Evolutionary conservation across 2,329 filamentous ascomycete species (phyloP), one percentile per base, ranked within the genome.

Genomic region (Falciphora oryzae): DNA sequence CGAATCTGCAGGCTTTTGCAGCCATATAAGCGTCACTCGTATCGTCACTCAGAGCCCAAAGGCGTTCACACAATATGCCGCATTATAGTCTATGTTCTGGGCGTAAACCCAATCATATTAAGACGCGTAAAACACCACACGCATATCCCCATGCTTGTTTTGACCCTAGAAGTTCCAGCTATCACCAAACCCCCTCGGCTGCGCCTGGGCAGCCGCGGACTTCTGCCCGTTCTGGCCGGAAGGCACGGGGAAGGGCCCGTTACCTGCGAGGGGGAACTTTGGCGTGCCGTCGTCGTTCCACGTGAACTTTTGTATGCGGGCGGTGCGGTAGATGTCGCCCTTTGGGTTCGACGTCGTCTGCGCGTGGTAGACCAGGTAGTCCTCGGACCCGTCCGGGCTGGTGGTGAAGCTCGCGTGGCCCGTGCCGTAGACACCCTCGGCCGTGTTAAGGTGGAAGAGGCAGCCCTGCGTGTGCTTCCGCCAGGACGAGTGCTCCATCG

Each of bases 401-500:
- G 71, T 73, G 27, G 70, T 72, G 66, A 73, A 76, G 65, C 72
- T 75, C 3, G 75, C 74, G 61, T 76, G 74, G 1, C 75, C 75
- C 2, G 75, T 73, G 22, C 69, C 74, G 53, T 75, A 76, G n/a
- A 76, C 63, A 8, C 71, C 71, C 1, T 70, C 66, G 8, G 64
- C 66, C 1, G 73, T 71, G 68, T 76, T 76, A 65, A 76, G 75
- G 66, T 72, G 73, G 68, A 75, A 76, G 8, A 76, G 70, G 65
- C 75, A 76, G 14, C 74, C 74, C 1, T 68, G 70, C 6, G 64
- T 71, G 66, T 75, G 71, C 64, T 76, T 76, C 28, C 63, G 67
- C 75, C 75, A 76, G 6, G 73, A 74, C 38, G 72, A 71, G 50
- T 75, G 74, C 65, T 75, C 66, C 74, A 76, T 75, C 8, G 74